Base-by-base conservation (phyloP, 345 rosid genomes). In the Mercurialis annua region DNA sequence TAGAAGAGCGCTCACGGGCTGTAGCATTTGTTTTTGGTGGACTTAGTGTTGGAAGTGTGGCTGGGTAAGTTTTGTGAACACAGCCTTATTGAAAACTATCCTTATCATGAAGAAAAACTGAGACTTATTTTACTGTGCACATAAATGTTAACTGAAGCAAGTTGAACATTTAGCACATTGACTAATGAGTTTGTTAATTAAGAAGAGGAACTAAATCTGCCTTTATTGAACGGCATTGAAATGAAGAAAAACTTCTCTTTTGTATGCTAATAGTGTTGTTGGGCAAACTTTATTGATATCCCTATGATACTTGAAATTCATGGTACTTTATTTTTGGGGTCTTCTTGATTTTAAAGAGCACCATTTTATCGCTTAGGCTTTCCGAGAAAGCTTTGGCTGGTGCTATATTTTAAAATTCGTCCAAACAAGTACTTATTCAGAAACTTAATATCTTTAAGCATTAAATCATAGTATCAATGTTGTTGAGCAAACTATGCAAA, bases 1-100 rank as follows among this genome's bases (percentile, higher is more conserved):
- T 90, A 71, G 86, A 86, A 76, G 96, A 90, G 72, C 96, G 96
- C 57, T 90, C 98, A 68, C 81, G 97, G 54, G 97, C 97, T 20
- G 97, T 93, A 33, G 88, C 90, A 69, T 87, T 93, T 74, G 96
- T 90, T 53, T 93, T 90, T 67, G 90, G 98, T 73, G 96, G 98
- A 77, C 72, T 90, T 44, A 90, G 97, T 71, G 83, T 90, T 36
- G 97, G 97, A 81, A 93, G 97, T 76, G 96, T 93, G 64, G 4
- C 78, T 23, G 97, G 98, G 98, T 93, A 93, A 72, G 84, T 54
- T 77, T 64, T 73, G 10, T 64, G 36, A 21, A 63, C 65, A 11
- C 66, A 33, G 43, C 70, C 44, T 46, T 64, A 20, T 30, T 48
- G 48, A 26, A 33, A 49, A 36, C 56, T 51, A 23, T 33, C 57